These are phyloP conservation scores for Apostasia shenzhenica DNA, from an alignment of 106 monocot species.

Conservation along the genomic window DNA sequence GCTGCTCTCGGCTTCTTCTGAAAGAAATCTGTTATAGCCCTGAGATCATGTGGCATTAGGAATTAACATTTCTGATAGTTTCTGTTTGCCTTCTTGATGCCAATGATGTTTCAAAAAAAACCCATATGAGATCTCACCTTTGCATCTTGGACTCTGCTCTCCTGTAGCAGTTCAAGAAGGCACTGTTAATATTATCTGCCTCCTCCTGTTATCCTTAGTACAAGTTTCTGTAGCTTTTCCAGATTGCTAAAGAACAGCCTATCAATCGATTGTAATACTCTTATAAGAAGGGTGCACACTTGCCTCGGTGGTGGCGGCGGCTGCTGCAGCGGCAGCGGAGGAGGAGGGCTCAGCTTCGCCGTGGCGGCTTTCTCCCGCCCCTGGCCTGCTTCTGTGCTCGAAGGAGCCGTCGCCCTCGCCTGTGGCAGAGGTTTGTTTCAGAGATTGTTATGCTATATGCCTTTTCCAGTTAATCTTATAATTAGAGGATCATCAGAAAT, in stretches of 20 bases:
- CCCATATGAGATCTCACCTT: slow-evolving; percentile 5
- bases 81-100: slow-evolving; percentile 2
- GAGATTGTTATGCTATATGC: not conserved
- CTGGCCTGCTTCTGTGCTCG: slow-evolving; percentile 1
- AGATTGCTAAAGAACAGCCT: slow-evolving; percentile 5
- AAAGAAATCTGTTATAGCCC: slow-evolving; percentile 9
- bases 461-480: not conserved
- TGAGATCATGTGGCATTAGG: slow-evolving; percentile 1
- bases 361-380: not conserved
- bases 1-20: not conserved
- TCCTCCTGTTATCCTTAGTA: not conserved
- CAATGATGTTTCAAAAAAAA: not conserved
- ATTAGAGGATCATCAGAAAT: not conserved
- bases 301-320: slow-evolving; percentile 2
- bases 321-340: not conserved
- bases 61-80: not conserved
- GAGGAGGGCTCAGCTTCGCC: not conserved
- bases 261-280: slow-evolving; percentile 1
- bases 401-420: not conserved
- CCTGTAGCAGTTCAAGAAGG: slow-evolving; percentile 6
- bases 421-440: not conserved
- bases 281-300: not conserved
- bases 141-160: slow-evolving; percentile 2
- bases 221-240: slow-evolving; percentile 5
- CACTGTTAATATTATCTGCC: slow-evolving; percentile 5